A percentile compares a stretch with the other conserved stretches of the same genome.
Conservation (phyloP, 2,329 filamentous ascomycete species). For the Bretziella fagacearum region DNA sequence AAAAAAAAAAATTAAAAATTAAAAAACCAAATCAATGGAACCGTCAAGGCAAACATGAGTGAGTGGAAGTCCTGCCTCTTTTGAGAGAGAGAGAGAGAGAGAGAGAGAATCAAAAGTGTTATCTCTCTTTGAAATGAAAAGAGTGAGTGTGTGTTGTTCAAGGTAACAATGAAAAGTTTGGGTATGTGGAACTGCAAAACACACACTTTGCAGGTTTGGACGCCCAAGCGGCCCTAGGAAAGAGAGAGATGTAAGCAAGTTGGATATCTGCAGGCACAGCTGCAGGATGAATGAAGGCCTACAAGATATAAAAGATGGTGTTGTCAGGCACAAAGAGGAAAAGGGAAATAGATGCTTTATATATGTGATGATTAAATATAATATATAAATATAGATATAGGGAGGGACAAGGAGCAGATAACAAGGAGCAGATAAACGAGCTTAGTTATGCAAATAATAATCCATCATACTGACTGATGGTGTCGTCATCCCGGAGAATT, state of each 20-base stretch:
- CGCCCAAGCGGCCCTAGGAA: conserved; percentile 1
- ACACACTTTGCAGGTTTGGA: conserved; percentile 5
- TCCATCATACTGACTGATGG: too few relatives aligned
- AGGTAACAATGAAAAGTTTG: not conserved
- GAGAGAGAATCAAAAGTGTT: not conserved
- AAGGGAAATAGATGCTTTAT: too few relatives aligned
- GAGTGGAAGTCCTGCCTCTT: not conserved
- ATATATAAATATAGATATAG: too few relatives aligned
- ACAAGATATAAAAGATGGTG: not conserved
- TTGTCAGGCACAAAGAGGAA: not conserved
- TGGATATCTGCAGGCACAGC: not conserved
- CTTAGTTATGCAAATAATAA: too few relatives aligned
- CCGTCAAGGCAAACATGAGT: not conserved
- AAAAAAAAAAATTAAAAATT: not conserved
- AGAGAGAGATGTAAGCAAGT: too few relatives aligned
- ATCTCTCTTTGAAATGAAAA: not conserved
- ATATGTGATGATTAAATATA: too few relatives aligned
- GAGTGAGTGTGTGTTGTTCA: too few relatives aligned
- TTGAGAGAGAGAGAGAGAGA: not conserved
- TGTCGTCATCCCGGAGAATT: too few relatives aligned
- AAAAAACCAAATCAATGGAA: not conserved
- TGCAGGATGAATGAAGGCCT: not conserved
- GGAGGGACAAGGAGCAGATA: too few relatives aligned
- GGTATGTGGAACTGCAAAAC: conserved; percentile 6
- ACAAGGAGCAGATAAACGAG: too few relatives aligned